Conservation (phyloP, 2,329 filamentous ascomycete species). For the Thyridium curvatum region DNA sequence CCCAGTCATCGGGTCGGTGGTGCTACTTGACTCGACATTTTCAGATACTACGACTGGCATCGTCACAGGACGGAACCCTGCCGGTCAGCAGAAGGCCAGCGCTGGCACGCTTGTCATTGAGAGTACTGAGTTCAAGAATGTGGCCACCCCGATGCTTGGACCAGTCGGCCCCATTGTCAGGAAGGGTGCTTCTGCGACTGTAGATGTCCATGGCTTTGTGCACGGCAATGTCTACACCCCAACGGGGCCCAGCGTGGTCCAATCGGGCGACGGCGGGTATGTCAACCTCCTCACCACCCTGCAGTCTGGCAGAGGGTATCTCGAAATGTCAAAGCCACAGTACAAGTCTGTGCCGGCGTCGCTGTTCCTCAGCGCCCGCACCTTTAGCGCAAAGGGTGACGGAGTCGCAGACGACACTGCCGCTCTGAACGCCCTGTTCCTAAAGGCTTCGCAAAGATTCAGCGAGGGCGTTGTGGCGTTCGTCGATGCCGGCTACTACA, state of each 20-base stretch:
- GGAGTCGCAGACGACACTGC: slow-evolving; percentile 57
- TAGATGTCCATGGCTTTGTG: slow-evolving; percentile 4
- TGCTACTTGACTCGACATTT: slow-evolving; percentile 69
- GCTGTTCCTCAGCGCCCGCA: slow-evolving; percentile 56
- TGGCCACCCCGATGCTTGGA: slow-evolving; percentile 31
- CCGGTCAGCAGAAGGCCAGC: slow-evolving; percentile 22
- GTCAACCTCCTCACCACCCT: slow-evolving; percentile 47
- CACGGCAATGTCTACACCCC: slow-evolving; percentile 57
- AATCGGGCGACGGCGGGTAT: slow-evolving; percentile 37
- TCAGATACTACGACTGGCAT: slow-evolving; percentile 61
- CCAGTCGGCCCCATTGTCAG: slow-evolving; percentile 39
- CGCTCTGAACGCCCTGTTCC: slow-evolving; percentile 21
- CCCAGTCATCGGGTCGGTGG: slow-evolving; percentile 67
- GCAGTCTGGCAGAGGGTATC: slow-evolving; percentile 44
- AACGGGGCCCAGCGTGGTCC: slow-evolving; percentile 35
- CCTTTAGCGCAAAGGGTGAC: slow-evolving; percentile 61
- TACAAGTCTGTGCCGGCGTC: slow-evolving; percentile 48
- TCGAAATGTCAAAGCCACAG: slow-evolving; percentile 52
- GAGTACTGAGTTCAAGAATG: slow-evolving; percentile 34
- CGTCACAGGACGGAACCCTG: slow-evolving; percentile 46
- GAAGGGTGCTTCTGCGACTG: slow-evolving; percentile 42
- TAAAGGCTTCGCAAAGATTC: slow-evolving; percentile 22
- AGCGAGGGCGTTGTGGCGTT: slow-evolving; percentile 46
- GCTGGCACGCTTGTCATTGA: slow-evolving; percentile 38
- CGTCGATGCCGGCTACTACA: slow-evolving; percentile 58